These are phyloP conservation scores for Isabelozyma heimii DNA, from an alignment of 805 yeast genomes.

Conservation along the genomic window DNA sequence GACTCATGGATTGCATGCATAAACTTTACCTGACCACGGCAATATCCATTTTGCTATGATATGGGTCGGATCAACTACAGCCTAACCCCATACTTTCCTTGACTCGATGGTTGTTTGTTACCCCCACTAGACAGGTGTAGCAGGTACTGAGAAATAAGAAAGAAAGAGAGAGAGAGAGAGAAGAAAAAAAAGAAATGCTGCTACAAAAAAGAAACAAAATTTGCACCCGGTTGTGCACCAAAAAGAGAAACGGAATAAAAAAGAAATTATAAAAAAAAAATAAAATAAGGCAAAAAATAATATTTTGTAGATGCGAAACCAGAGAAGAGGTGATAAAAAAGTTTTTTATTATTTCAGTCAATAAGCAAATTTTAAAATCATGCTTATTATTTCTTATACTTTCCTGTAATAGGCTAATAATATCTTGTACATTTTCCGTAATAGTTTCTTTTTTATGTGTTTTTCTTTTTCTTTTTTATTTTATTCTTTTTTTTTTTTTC, in stretches of 20 bases:
- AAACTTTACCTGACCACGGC: too few relatives aligned
- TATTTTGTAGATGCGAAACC: neutral
- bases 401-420: neutral
- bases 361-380: constrained; percentile 3
- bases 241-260: constrained; percentile 5
- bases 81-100: too few relatives aligned
- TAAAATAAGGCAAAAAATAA: constrained; percentile 5
- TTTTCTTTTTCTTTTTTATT: neutral
- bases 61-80: too few relatives aligned
- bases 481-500: neutral
- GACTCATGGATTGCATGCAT: too few relatives aligned
- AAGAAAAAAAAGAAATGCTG: constrained; percentile 5
- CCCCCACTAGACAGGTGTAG: too few relatives aligned
- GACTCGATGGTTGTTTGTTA: too few relatives aligned
- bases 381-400: neutral
- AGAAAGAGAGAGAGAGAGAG: neutral
- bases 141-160: too few relatives aligned
- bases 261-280: constrained; percentile 6
- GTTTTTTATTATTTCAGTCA: neutral
- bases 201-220: constrained; percentile 5
- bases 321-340: neutral
- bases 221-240: constrained; percentile 4
- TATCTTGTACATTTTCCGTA: neutral
- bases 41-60: too few relatives aligned
- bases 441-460: neutral